Conservation (phyloP, 495 filamentous ascomycete genomes). For the Penicillium ochrochloron region DNA sequence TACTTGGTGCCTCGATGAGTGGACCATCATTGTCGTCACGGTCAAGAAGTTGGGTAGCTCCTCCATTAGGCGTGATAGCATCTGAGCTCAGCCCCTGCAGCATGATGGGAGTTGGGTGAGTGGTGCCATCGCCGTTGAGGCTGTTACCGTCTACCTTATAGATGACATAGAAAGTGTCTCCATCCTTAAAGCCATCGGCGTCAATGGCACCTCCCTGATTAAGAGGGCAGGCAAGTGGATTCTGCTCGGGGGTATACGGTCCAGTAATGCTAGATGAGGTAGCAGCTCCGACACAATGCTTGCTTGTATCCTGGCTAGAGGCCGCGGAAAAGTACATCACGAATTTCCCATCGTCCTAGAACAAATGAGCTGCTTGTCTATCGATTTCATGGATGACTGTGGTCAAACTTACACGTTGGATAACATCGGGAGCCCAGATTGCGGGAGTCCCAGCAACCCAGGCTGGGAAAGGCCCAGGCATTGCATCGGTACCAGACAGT, state of each 20-base stretch:
- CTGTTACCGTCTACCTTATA: conserved; percentile 64
- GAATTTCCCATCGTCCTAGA: conserved; percentile 38
- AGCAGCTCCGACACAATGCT: conserved; percentile 52
- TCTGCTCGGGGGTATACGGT: conserved; percentile 39
- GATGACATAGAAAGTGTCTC: conserved; percentile 40
- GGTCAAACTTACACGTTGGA: conserved; percentile 24
- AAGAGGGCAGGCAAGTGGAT: conserved; percentile 38
- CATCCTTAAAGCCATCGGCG: conserved; percentile 40
- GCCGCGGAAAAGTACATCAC: conserved; percentile 49
- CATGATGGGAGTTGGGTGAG: conserved; percentile 58
- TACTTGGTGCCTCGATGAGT: conserved; percentile 60
- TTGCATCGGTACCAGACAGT: conserved; percentile 31
- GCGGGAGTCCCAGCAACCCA: conserved; percentile 34
- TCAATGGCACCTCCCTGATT: conserved; percentile 47
- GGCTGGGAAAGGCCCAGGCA: conserved; percentile 35
- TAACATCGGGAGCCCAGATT: conserved; percentile 59
- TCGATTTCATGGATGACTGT: neutral
- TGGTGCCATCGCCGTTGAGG: conserved; percentile 51
- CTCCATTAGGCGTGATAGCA: conserved; percentile 51
- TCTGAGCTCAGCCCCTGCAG: conserved; percentile 55
- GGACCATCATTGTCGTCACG: conserved; percentile 55
- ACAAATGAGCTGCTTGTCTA: neutral
- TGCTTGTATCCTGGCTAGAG: conserved; percentile 24
- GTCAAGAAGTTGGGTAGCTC: conserved; percentile 50
- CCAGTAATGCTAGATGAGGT: conserved; percentile 41